These are phyloP conservation scores for Dothiorella sarmentorum DNA, from an alignment of 2,329 filamentous ascomycete species.

Conservation along the genomic window DNA sequence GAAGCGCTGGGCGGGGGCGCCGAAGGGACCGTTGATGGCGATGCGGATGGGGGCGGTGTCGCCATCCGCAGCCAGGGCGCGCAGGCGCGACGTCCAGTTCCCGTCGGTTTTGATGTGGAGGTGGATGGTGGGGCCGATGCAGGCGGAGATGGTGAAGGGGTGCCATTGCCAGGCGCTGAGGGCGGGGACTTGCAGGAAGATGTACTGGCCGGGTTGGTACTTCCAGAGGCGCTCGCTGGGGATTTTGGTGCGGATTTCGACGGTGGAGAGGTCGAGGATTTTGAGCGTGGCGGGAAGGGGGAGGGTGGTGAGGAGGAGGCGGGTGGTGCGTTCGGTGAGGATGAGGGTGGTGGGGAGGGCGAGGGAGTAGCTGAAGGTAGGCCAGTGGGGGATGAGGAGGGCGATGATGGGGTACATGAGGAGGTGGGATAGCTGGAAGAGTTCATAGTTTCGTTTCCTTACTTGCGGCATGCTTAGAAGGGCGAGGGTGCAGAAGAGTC, in stretches of 20 bases:
- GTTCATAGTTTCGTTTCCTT: conserved; percentile 52
- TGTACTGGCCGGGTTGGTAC: conserved; percentile 57
- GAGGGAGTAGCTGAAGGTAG: conserved; percentile 57
- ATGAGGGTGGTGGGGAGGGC: conserved; percentile 53
- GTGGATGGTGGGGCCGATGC: conserved; percentile 50
- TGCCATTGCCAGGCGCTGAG: conserved; percentile 58
- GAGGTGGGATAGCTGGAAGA: conserved; percentile 56
- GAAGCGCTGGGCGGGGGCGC: conserved; percentile 57
- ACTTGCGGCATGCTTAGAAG: conserved; percentile 51
- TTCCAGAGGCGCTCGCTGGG: conserved; percentile 50
- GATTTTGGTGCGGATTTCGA: conserved; percentile 49
- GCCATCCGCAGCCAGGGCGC: conserved; percentile 40
- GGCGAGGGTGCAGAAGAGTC: conserved; percentile 50
- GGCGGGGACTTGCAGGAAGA: conserved; percentile 54
- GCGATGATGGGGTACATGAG: conserved; percentile 59
- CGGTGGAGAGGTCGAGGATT: conserved; percentile 52
- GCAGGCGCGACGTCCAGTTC: conserved; percentile 52
- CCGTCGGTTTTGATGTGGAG: conserved; percentile 59
- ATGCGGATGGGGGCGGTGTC: conserved; percentile 44
- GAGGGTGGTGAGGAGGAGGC: conserved; percentile 48
- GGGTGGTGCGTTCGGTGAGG: conserved; percentile 47
- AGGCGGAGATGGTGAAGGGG: conserved; percentile 57
- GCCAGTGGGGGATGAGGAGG: conserved; percentile 53
- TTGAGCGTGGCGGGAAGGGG: conserved; percentile 48
- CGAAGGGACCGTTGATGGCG: conserved; percentile 56